A percentile compares a stretch with the other conserved stretches of the same genome.
Evolutionary conservation across 2,329 filamentous ascomycete species (phyloP).

Genomic region (Huntiella bhutanensis): DNA sequence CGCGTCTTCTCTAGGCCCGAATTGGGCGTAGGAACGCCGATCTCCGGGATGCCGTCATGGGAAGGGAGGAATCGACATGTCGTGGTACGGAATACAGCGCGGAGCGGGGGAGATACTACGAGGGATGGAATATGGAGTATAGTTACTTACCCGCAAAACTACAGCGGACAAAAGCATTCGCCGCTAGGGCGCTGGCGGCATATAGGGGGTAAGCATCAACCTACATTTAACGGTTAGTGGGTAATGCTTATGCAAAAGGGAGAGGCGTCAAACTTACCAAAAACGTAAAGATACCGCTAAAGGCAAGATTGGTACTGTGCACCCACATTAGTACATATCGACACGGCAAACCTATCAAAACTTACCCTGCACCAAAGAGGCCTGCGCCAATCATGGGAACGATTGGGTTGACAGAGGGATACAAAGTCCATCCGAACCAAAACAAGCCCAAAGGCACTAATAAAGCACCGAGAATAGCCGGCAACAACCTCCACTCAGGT

Average conservation of each 20-base stretch:
- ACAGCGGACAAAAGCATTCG: slow-evolving; percentile 64
- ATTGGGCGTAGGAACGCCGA: no score
- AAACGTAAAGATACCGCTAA: slow-evolving; percentile 75
- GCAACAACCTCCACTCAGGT: slow-evolving; percentile 71
- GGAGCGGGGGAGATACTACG: background rate
- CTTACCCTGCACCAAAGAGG: slow-evolving; percentile 54
- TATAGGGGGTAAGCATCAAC: slow-evolving; percentile 62
- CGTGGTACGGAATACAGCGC: no score
- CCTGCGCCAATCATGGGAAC: slow-evolving; percentile 53
- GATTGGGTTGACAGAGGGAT: slow-evolving; percentile 55
- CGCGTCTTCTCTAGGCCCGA: no score
- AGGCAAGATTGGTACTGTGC: slow-evolving; percentile 53
- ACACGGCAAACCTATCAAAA: slow-evolving; percentile 13
- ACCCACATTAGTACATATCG: slow-evolving; percentile 11
- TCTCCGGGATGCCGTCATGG: no score
- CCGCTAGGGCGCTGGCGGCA: slow-evolving; percentile 60
- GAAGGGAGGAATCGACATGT: no score
- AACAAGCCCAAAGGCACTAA: slow-evolving; percentile 69
- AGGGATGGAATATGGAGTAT: background rate
- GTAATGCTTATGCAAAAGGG: slow-evolving; percentile 5
- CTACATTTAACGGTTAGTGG: slow-evolving; percentile 15
- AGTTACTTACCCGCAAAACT: slow-evolving; percentile 44
- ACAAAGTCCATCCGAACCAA: slow-evolving; percentile 77
- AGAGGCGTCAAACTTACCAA: slow-evolving; percentile 36
- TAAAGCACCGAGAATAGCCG: slow-evolving; percentile 53